Evolutionary conservation across 148 eudicot genomes (phyloP), one percentile per base, ranked within the genome.

Genomic region (Cornus florida): DNA sequence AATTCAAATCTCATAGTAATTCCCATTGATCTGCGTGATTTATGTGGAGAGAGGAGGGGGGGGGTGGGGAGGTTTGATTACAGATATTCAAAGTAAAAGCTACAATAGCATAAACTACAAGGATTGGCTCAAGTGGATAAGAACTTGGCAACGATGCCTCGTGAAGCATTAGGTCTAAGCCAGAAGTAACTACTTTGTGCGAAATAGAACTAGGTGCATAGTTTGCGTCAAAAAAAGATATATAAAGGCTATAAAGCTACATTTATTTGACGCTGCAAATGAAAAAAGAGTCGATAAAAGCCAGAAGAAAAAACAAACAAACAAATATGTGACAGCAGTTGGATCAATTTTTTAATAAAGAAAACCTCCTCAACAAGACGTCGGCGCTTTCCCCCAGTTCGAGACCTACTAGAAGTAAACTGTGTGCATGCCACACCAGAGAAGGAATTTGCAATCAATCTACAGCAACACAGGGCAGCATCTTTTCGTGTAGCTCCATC

Each of bases 391-490:
- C 97, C 98, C 71, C 98, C 92, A 76, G 90, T 86, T 76, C 92
- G 91, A 85, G 92, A 86, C 90, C 98, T 91, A 80, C 80, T 84
- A 82, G 91, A 73, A 83, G 80, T 86, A 81, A 90, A 92, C 80
- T 89, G 95, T 46, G 86, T 70, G 57, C 86, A 79, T 71, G 89
- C 79, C 84, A 87, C 78, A 41, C 83, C 88, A 69, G 88, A 84
- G 72, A 93, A 87, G 48, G 97, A 92, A 83, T 87, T 92, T 57
- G 92, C 92, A 62, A 93, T 87, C 86, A 96, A 74, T 84, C 87
- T 91, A 81, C 97, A 96, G 87, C 98, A 96, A 84, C 97, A 93
- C 57, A 96, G 83, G 39, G 99, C 99, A 83, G 99, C 99, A 84
- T 93, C 97, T 82, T 93, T 93, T 68, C 97, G 81, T 74, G 97